Evolutionary conservation across 192 early-diverging fungal genomes (phyloP).

Genomic region (Rhizoclosmatium globosum): DNA sequence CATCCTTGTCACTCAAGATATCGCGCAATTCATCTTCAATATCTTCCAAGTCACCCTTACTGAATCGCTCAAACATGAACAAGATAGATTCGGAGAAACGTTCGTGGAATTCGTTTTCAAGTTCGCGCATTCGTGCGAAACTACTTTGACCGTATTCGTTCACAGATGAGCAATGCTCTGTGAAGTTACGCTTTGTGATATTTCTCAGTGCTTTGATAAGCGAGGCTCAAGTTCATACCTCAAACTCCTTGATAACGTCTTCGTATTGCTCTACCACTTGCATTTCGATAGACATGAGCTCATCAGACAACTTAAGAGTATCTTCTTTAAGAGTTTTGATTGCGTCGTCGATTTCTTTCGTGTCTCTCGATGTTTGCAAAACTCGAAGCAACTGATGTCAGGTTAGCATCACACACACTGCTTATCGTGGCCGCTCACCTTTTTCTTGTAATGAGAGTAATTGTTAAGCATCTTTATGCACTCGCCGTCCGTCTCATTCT

Average conservation of each 20-base stretch:
- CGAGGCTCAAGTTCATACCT: conserved; percentile 11
- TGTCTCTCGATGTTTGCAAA: conserved; percentile 50
- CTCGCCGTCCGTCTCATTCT: conserved; percentile 56
- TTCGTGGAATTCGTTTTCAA: conserved; percentile 70
- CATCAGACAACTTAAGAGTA: conserved; percentile 52
- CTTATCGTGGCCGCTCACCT: conserved; percentile 53
- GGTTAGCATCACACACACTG: too few species aligned
- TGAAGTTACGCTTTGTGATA: conserved; percentile 51
- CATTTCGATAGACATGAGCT: conserved; percentile 64
- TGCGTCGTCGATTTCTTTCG: conserved; percentile 59
- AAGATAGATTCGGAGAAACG: conserved; percentile 62
- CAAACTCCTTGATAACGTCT: conserved; percentile 70
- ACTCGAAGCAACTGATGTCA: conserved; percentile 50
- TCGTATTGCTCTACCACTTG: conserved; percentile 70
- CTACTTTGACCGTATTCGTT: conserved; percentile 57
- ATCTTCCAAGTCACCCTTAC: conserved; percentile 65
- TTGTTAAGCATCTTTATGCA: conserved; percentile 51
- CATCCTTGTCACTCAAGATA: conserved; percentile 63
- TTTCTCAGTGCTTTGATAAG: not conserved
- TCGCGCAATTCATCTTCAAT: conserved; percentile 59
- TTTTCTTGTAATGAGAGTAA: conserved; percentile 64
- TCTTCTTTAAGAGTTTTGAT: conserved; percentile 53
- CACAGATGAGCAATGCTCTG: conserved; percentile 57
- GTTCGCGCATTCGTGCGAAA: conserved; percentile 63
- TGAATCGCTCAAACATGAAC: conserved; percentile 60